phyloP scores from a whole-genome alignment of 768 basidiomycete genomes.

The Boletus speciosus region DNA sequence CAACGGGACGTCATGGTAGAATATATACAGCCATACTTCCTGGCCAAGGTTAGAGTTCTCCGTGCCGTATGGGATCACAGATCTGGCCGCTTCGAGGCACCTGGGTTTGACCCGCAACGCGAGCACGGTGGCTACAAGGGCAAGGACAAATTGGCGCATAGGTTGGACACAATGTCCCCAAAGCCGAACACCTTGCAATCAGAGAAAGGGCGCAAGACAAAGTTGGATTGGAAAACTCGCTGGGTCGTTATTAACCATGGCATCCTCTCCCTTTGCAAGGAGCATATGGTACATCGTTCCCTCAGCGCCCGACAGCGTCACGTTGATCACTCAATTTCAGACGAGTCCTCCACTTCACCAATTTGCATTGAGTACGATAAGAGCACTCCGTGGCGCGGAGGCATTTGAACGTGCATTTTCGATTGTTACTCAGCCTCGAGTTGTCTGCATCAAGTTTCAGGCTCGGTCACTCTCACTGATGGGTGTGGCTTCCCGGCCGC shows the following conservation, averaged over 20 bases:
- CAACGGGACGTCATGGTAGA: conserved; percentile 37
- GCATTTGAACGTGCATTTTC: conserved; percentile 35
- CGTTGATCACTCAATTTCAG: conserved; percentile 28
- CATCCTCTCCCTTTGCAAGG: conserved; percentile 49
- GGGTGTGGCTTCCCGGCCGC: conserved; percentile 12
- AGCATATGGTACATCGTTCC: conserved; percentile 43
- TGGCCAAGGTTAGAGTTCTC: conserved; percentile 50
- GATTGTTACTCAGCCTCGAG: conserved; percentile 23
- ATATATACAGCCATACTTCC: conserved; percentile 60
- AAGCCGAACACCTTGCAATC: conserved; percentile 5
- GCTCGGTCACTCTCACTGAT: not conserved
- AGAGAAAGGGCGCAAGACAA: conserved; percentile 32
- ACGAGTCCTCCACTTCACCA: conserved; percentile 37
- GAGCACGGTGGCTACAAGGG: not conserved
- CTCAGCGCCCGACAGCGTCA: not conserved
- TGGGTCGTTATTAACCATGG: conserved; percentile 64
- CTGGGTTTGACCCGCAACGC: conserved; percentile 4
- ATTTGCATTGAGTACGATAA: conserved; percentile 39
- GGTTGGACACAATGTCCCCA: conserved; percentile 7
- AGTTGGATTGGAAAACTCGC: conserved; percentile 59
- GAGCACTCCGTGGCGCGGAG: conserved; percentile 43
- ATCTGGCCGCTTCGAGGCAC: conserved; percentile 27
- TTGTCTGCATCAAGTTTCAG: conserved; percentile 43
- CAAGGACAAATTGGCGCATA: conserved; percentile 13
- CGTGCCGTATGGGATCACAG: conserved; percentile 38